Conservation (phyloP, 148 eudicot species). For the Vaccinium darrowii region DNA sequence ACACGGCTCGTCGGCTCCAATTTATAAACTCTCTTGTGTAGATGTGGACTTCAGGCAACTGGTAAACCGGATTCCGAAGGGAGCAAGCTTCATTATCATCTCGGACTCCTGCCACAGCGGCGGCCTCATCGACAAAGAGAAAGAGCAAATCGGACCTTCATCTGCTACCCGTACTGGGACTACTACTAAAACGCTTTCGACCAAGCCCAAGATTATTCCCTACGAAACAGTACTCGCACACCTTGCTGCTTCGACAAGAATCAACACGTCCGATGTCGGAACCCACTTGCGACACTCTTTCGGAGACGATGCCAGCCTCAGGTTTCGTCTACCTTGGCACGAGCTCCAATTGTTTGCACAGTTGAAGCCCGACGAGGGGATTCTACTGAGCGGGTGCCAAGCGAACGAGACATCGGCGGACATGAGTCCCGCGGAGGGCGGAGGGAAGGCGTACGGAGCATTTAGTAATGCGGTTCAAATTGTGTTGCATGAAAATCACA, state of each 20-base stretch:
- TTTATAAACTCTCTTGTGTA: slow-evolving; percentile 11
- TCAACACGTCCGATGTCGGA: slow-evolving; percentile 35
- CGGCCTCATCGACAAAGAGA: slow-evolving; percentile 72
- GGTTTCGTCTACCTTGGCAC: slow-evolving; percentile 32
- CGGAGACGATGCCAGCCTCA: slow-evolving; percentile 44
- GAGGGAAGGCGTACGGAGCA: slow-evolving; percentile 50
- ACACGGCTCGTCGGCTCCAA: not conserved
- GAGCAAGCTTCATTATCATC: slow-evolving; percentile 58
- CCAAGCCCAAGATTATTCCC: slow-evolving; percentile 40
- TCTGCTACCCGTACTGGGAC: not conserved
- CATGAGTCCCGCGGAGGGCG: slow-evolving; percentile 24
- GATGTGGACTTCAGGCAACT: slow-evolving; percentile 64
- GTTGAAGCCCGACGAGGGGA: slow-evolving; percentile 44
- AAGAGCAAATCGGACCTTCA: slow-evolving; percentile 64
- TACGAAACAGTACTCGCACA: slow-evolving; percentile 36
- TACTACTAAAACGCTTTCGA: too few species aligned
- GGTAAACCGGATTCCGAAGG: slow-evolving; percentile 56
- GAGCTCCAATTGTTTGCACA: slow-evolving; percentile 24
- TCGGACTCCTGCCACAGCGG: slow-evolving; percentile 71
- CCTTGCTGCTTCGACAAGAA: slow-evolving; percentile 37
- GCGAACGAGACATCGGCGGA: slow-evolving; percentile 56
- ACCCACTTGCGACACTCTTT: slow-evolving; percentile 39
- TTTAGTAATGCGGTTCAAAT: slow-evolving; percentile 51
- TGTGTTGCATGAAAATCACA: slow-evolving; percentile 38
- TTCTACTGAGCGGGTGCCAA: slow-evolving; percentile 67